Percentiles rank a stretch among this genome's conserved stretches.
Conservation (phyloP, 75 land plant genomes). For the Ceratopteris richardii region DNA sequence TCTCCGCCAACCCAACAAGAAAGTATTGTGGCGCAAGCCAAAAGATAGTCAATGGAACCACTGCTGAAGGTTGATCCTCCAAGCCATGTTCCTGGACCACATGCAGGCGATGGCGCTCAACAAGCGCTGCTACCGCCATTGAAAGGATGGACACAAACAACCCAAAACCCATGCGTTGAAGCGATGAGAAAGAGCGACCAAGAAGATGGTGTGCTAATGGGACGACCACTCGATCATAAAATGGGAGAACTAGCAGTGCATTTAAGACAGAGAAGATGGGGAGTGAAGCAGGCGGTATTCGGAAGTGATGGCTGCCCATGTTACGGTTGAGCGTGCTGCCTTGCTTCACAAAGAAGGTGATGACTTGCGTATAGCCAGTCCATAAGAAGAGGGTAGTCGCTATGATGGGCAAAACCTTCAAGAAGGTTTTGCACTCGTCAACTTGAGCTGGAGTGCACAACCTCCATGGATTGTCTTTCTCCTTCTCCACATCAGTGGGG, state of each 20-base stretch:
- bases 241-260: slow-evolving; percentile 11
- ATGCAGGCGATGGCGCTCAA: slow-evolving; percentile 44
- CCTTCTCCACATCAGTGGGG: background rate
- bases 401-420: slow-evolving; percentile 26
- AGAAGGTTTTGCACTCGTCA: slow-evolving; percentile 23
- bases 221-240: slow-evolving; percentile 27
- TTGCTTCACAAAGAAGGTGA: slow-evolving; percentile 49
- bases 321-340: slow-evolving; percentile 39
- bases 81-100: slow-evolving; percentile 31
- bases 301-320: slow-evolving; percentile 24
- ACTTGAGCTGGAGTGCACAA: slow-evolving; percentile 35
- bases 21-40: slow-evolving; percentile 87
- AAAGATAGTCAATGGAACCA: slow-evolving; percentile 56
- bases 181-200: slow-evolving; percentile 45
- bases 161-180: slow-evolving; percentile 80
- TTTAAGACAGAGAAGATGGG: slow-evolving; percentile 26
- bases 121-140: slow-evolving; percentile 56
- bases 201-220: slow-evolving; percentile 14
- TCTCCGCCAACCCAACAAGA: slow-evolving; percentile 66
- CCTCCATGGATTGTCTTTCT: slow-evolving; percentile 14
- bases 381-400: slow-evolving; percentile 14
- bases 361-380: slow-evolving; percentile 39
- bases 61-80: slow-evolving; percentile 6
- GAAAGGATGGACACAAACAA: slow-evolving; percentile 46
- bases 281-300: slow-evolving; percentile 58